A percentile compares a stretch with the other conserved stretches of the same genome.
These are phyloP conservation scores for Allantophomopsis cytisporea DNA, from an alignment of 2,329 filamentous ascomycete genomes.

Conservation along the genomic window DNA sequence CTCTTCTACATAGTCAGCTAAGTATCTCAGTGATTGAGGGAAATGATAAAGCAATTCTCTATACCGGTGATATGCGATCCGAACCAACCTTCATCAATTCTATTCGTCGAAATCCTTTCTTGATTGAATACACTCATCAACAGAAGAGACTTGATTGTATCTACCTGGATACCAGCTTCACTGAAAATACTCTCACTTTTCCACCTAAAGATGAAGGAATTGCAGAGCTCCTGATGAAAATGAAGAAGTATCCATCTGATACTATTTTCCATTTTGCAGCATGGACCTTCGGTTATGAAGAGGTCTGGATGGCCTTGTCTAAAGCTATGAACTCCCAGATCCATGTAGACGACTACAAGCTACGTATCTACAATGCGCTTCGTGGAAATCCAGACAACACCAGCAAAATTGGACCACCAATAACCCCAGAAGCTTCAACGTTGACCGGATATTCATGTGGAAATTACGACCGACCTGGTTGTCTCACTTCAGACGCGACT, in stretches of 20 bases:
- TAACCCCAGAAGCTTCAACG: slow-evolving; percentile 46
- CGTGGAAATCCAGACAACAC: slow-evolving; percentile 25
- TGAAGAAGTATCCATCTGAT: slow-evolving; percentile 52
- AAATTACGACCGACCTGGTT: slow-evolving; percentile 57
- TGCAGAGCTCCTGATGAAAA: slow-evolving; percentile 55
- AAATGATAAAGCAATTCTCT: slow-evolving; percentile 58
- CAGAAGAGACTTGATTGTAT: slow-evolving; percentile 61
- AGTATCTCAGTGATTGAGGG: slow-evolving; percentile 52
- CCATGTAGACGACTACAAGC: slow-evolving; percentile 74
- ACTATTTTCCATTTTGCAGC: slow-evolving; percentile 76
- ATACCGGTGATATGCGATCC: slow-evolving; percentile 79
- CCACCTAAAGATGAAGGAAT: slow-evolving; percentile 63
- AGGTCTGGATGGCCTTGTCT: slow-evolving; percentile 77
- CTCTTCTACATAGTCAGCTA: not conserved
- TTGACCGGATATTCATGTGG: slow-evolving; percentile 64
- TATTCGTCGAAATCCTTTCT: slow-evolving; percentile 53
- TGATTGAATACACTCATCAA: slow-evolving; percentile 61
- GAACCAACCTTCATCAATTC: slow-evolving; percentile 78
- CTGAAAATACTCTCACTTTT: slow-evolving; percentile 26
- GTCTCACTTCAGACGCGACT: slow-evolving; percentile 48
- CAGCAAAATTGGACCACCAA: slow-evolving; percentile 23
- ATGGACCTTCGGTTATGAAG: slow-evolving; percentile 91
- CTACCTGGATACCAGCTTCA: slow-evolving; percentile 81
- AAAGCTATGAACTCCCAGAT: slow-evolving; percentile 57
- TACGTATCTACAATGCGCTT: slow-evolving; percentile 56